These are phyloP conservation scores for Cryomyces antarcticus DNA, from an alignment of 495 filamentous ascomycete species.

Conservation along the genomic window DNA sequence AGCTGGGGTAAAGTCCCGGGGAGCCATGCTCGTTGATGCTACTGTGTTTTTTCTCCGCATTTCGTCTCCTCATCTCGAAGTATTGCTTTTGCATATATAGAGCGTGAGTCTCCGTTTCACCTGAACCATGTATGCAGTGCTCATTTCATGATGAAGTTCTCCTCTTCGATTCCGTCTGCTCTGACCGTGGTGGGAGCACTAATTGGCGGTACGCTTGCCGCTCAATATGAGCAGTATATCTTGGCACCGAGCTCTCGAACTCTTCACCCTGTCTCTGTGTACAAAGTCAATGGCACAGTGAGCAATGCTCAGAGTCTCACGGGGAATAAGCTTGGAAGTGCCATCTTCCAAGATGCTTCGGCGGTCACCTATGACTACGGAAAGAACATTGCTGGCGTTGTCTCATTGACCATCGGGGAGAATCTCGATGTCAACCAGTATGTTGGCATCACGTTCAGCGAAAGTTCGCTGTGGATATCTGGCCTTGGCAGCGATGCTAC, in stretches of 20 bases:
- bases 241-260: slow-evolving; percentile 21
- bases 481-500: slow-evolving; percentile 23
- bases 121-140: no score
- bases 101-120: no score
- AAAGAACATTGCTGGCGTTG: slow-evolving; percentile 24
- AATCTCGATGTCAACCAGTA: slow-evolving; percentile 15
- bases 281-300: slow-evolving; percentile 22
- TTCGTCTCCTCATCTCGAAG: no score
- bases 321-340: slow-evolving; percentile 7
- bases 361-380: slow-evolving; percentile 27
- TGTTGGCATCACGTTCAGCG: slow-evolving; percentile 25
- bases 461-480: slow-evolving; percentile 24
- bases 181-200: no score
- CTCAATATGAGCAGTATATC: slow-evolving; percentile 19
- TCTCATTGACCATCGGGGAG: slow-evolving; percentile 16
- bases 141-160: no score
- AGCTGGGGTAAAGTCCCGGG: no score
- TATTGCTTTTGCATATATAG: no score
- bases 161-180: no score
- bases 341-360: slow-evolving; percentile 17
- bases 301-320: slow-evolving; percentile 14
- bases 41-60: no score
- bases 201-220: background rate
- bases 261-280: slow-evolving; percentile 15
- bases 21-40: no score